Evolutionary conservation across 768 basidiomycete genomes (phyloP).

Genomic region (Kwoniella botswanensis): DNA sequence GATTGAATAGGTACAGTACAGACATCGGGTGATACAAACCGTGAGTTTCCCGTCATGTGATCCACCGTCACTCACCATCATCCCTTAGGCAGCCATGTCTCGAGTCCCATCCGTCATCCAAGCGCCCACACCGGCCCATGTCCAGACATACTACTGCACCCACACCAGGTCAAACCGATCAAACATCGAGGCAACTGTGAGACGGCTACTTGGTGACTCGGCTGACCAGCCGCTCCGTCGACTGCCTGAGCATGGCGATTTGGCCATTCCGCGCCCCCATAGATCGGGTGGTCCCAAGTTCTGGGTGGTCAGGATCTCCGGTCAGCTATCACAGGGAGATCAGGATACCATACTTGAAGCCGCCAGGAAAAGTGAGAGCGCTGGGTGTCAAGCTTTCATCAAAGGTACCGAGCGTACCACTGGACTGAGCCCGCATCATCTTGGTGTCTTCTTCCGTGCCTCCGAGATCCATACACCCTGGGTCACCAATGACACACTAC

Average conservation of each 20-base stretch:
- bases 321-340: not conserved
- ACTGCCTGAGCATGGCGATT: not conserved
- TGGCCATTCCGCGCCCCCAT: not conserved
- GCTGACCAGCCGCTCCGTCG: not conserved
- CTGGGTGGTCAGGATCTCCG: not conserved
- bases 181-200: not conserved
- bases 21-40: too few species aligned
- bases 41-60: not conserved
- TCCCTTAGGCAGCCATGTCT: not conserved
- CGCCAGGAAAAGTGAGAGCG: not conserved
- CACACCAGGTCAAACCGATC: not conserved
- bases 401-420: not conserved
- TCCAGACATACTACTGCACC: conserved; percentile 3
- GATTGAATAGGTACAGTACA: too few species aligned
- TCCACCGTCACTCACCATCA: not conserved
- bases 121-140: not conserved
- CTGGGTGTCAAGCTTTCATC: not conserved
- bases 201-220: not conserved
- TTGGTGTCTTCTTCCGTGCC: not conserved
- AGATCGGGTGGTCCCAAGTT: not conserved
- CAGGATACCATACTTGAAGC: not conserved
- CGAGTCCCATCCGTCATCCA: not conserved
- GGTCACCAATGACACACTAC: conserved; percentile 4
- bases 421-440: not conserved
- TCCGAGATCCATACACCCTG: not conserved